A percentile compares a stretch with the other conserved stretches of the same genome.
These are phyloP conservation scores for Phycomyces blakesleeanus DNA, from an alignment of 192 early-diverging fungal genomes.

Conservation along the genomic window DNA sequence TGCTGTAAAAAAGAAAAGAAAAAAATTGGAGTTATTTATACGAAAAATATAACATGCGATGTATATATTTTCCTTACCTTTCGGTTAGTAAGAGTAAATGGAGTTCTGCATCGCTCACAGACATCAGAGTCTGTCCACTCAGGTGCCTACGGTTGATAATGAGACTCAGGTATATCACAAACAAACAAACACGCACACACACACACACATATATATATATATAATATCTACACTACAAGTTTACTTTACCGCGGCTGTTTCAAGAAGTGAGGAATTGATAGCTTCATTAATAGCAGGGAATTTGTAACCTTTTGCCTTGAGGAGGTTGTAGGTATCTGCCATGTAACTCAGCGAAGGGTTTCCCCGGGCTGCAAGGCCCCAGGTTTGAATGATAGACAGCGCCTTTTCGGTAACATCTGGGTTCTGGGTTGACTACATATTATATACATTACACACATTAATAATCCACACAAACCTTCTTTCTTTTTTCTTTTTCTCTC, in stretches of 20 bases:
- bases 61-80: constrained; percentile 46
- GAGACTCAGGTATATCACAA: constrained; percentile 3
- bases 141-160: constrained; percentile 61
- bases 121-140: constrained; percentile 95
- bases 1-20: constrained; percentile 48
- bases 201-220: neutral
- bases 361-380: constrained; percentile 78
- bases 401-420: constrained; percentile 74
- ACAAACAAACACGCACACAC: neutral
- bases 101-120: constrained; percentile 90
- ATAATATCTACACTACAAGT: neutral
- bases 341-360: constrained; percentile 80
- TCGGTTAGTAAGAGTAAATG: constrained; percentile 91
- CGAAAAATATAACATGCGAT: no score
- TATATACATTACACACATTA: neutral
- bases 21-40: neutral
- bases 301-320: constrained; percentile 73
- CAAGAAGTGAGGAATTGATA: constrained; percentile 66
- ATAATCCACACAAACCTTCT: neutral
- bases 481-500: neutral
- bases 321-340: constrained; percentile 70
- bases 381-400: constrained; percentile 80
- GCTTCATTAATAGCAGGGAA: constrained; percentile 72
- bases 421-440: constrained; percentile 53
- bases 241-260: constrained; percentile 82